Evolutionary conservation across 1,284 basidiomycete species (phyloP).

Genomic region (Phellinidium pouzarii): DNA sequence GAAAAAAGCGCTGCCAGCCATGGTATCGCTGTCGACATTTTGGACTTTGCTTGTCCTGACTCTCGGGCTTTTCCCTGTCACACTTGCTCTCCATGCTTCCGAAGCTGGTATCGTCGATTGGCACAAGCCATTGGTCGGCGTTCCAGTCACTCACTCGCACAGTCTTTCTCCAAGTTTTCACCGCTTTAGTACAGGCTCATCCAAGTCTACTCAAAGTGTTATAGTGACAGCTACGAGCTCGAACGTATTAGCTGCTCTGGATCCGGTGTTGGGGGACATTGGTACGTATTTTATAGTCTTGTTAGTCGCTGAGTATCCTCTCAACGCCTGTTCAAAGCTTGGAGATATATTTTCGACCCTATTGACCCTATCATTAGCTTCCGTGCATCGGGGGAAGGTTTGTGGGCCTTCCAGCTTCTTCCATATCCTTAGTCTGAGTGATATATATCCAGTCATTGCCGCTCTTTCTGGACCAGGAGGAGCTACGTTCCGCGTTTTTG

Average conservation of each 20-base stretch:
- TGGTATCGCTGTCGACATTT: neutral
- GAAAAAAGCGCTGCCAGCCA: neutral
- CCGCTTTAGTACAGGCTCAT: constrained; percentile 26
- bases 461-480: constrained; percentile 73
- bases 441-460: constrained; percentile 47
- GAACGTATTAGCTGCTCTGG: constrained; percentile 76
- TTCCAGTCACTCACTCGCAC: constrained; percentile 46
- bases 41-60: neutral
- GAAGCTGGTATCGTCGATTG: constrained; percentile 84
- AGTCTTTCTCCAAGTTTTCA: constrained; percentile 54
- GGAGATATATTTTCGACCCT: constrained; percentile 71
- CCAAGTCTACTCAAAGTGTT: constrained; percentile 38
- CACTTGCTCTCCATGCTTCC: constrained; percentile 53
- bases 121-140: constrained; percentile 72
- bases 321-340: constrained; percentile 56
- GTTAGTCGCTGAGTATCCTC: constrained; percentile 9
- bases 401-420: constrained; percentile 22
- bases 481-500: constrained; percentile 64
- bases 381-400: constrained; percentile 55
- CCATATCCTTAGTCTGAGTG: neutral
- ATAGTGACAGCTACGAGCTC: constrained; percentile 66
- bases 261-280: constrained; percentile 65
- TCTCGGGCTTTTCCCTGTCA: constrained; percentile 8
- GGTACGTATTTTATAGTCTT: constrained; percentile 40
- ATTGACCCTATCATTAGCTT: constrained; percentile 69